Base-by-base conservation (phyloP, 805 yeast genomes). In the Yarrowia yakushimensis region DNA sequence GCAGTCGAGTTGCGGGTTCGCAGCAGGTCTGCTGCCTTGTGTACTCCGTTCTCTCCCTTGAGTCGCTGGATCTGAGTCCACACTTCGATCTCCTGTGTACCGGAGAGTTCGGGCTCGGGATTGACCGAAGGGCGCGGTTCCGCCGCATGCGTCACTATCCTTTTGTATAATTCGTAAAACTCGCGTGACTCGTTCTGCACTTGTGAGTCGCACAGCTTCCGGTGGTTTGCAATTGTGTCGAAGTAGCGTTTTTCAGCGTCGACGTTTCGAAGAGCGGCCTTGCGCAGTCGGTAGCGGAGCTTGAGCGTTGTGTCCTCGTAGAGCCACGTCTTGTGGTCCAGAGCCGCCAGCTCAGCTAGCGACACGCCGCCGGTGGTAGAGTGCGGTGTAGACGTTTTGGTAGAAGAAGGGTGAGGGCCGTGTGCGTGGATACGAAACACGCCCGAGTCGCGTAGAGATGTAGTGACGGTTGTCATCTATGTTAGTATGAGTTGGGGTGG, bases 381-480 rank as follows among this genome's bases (percentile, higher is more conserved):
- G 41, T 36, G 41, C 9, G 37, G 37, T 10, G 57, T 13, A 11
- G 57, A 5, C 27, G 43, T 52, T 5, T 31, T 50, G 8, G 42
- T 12, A 10, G 43, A 15, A 5, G 41, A 15, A 5, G 34, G 3
- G 39, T 20, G 55, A 10, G 59, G 7, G 42, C 59, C 13, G 59
- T 30, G 59, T 36, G 43, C 59, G 33, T 52, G 59, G 25, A 52
- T 52, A 43, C 59, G 59, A 43, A 52, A 52, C 59, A 52, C 59
- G 28, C 59, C 59, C 33, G 59, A 52, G 43, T 52, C 59, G 59
- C 59, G 59, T 34, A 52, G 59, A 52, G 59, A 52, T 52, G 59
- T 52, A 9, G 59, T 52, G 59, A 52, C 59, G 13, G 59, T 52
- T 23, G 59, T 52, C 59, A 52, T 52, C 59, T 52, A 30, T 34